These are phyloP conservation scores for Cordyceps cicadae DNA, from an alignment of 2,329 filamentous ascomycete species.

Conservation along the genomic window DNA sequence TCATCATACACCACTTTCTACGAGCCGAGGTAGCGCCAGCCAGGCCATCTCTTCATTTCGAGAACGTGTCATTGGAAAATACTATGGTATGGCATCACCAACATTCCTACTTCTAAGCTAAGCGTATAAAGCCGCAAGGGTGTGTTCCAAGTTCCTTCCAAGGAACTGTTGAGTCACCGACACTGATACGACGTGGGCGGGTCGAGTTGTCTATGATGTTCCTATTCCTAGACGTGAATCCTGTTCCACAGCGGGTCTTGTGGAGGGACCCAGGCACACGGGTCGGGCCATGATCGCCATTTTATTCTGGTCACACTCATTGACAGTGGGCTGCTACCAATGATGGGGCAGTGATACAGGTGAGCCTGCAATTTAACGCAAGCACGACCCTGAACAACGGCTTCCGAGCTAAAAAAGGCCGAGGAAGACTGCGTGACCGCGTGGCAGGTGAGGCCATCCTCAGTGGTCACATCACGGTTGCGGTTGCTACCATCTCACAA, in stretches of 20 bases:
- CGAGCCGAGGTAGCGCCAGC: not conserved
- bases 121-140: not conserved
- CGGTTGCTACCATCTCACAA: too few species aligned
- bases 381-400: not conserved
- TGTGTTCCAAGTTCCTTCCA: not conserved
- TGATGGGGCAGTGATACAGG: not conserved
- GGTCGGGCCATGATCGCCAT: not conserved
- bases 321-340: not conserved
- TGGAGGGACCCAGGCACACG: conserved; percentile 1
- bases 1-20: not conserved
- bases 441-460: not conserved
- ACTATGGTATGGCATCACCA: not conserved
- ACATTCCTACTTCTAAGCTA: not conserved
- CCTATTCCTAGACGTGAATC: not conserved
- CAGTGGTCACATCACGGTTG: not conserved
- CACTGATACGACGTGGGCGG: not conserved
- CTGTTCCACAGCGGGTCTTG: conserved; percentile 4
- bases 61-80: not conserved
- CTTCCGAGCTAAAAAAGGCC: too few species aligned
- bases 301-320: not conserved
- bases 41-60: not conserved
- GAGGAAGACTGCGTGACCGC: too few species aligned
- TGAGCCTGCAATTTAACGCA: not conserved
- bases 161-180: not conserved
- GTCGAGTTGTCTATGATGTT: not conserved